Evolutionary conservation across 305 asterid genomes (phyloP).

Genomic region (Stenogyne calaminthoides): DNA sequence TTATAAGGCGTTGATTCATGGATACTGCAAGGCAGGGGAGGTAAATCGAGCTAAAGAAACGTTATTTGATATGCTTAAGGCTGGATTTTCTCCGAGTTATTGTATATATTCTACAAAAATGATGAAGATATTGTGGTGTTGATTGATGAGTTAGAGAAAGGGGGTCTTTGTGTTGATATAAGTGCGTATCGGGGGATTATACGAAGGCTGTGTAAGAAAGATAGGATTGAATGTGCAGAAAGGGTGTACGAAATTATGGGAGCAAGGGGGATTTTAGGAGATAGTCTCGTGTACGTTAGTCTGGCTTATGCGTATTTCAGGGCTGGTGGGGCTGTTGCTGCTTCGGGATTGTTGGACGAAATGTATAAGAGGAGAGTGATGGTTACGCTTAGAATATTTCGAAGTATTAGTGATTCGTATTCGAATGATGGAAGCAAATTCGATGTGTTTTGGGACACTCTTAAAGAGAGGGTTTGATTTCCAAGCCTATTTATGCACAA

Average conservation of each 20-base stretch:
- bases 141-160: slow-evolving; percentile 54
- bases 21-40: slow-evolving; percentile 68
- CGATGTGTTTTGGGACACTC: slow-evolving; percentile 58
- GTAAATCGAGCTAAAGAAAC: slow-evolving; percentile 58
- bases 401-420: slow-evolving; percentile 54
- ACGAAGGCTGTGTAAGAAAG: slow-evolving; percentile 69
- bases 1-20: slow-evolving; percentile 78
- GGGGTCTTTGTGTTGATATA: slow-evolving; percentile 66
- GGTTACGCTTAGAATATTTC: slow-evolving; percentile 62
- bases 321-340: slow-evolving; percentile 47
- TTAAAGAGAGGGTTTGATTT: slow-evolving; percentile 66
- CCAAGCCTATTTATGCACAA: slow-evolving; percentile 42
- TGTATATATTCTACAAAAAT: slow-evolving; percentile 53
- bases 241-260: slow-evolving; percentile 56
- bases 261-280: slow-evolving; percentile 64
- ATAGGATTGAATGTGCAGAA: slow-evolving; percentile 60
- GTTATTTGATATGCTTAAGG: slow-evolving; percentile 58
- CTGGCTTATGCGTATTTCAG: slow-evolving; percentile 66
- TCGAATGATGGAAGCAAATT: slow-evolving; percentile 40
- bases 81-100: slow-evolving; percentile 65
- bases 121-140: slow-evolving; percentile 52
- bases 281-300: slow-evolving; percentile 51
- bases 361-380: slow-evolving; percentile 72
- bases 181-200: slow-evolving; percentile 70
- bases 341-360: slow-evolving; percentile 60